phyloP scores from a whole-genome alignment of 2,329 filamentous ascomycete genomes.

The Thermothelomyces thermophilus region DNA sequence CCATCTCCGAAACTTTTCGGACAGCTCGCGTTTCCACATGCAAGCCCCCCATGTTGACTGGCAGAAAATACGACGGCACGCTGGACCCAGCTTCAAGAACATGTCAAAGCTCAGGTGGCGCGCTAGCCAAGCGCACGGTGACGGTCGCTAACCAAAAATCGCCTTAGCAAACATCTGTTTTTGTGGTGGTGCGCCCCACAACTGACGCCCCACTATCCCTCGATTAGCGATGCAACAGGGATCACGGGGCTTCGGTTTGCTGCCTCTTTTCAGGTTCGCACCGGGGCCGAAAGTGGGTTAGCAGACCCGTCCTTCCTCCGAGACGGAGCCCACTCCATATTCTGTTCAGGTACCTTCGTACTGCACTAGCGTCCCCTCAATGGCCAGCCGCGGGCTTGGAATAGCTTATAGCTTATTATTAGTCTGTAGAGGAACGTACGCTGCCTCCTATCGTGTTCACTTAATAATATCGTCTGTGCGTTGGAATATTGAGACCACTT shows the following conservation, averaged over 20 bases:
- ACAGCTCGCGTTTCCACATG: no score
- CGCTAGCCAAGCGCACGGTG: conserved; percentile 1
- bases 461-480: conserved; percentile 1
- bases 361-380: no score
- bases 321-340: not conserved
- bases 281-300: not conserved
- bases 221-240: conserved; percentile 10
- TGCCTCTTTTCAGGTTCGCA: conserved; percentile 3
- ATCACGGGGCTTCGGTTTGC: not conserved
- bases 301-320: not conserved
- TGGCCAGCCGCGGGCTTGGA: no score
- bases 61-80: not conserved
- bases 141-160: not conserved
- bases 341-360: no score
- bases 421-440: no score
- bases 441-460: no score
- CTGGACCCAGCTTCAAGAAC: not conserved
- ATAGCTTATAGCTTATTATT: no score
- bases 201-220: not conserved
- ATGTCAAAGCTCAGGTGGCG: conserved; percentile 7
- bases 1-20: no score
- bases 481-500: not conserved
- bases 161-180: not conserved
- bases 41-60: no score
- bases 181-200: not conserved